A percentile compares a stretch with the other conserved stretches of the same genome.
phyloP scores from a whole-genome alignment of 2,329 filamentous ascomycete genomes.

The Paecilomyces fulvus region DNA sequence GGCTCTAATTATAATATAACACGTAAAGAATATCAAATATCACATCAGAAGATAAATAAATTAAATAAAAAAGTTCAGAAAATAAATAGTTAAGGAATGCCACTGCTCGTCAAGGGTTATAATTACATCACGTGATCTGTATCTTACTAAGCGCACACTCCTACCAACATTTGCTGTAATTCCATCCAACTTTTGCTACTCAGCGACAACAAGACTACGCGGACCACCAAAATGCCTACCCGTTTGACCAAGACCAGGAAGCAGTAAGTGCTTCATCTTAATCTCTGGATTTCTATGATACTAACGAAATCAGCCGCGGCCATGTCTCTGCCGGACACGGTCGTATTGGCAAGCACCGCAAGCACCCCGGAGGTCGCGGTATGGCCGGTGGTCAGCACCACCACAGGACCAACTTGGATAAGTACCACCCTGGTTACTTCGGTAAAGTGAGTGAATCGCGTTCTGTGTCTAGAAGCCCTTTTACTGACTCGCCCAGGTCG shows the following conservation, averaged over 20 bases:
- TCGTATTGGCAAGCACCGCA: conserved; percentile 98
- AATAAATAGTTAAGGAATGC: neutral
- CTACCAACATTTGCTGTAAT: neutral
- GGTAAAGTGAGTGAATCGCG: conserved; percentile 53
- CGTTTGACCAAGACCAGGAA: conserved; percentile 44
- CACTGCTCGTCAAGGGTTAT: neutral
- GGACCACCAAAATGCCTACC: conserved; percentile 37
- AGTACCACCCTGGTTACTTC: conserved; percentile 99
- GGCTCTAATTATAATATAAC: too few species aligned
- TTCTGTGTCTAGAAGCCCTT: neutral
- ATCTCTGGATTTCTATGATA: neutral
- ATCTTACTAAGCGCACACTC: neutral
- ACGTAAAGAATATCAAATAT: too few species aligned
- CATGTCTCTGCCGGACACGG: conserved; percentile 98
- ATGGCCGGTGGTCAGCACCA: conserved; percentile 99
- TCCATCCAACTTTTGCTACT: neutral
- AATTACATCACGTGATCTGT: neutral
- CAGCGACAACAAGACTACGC: neutral
- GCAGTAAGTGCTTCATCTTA: conserved; percentile 10
- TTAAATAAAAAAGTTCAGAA: neutral
- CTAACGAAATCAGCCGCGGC: conserved; percentile 53
- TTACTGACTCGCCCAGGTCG: conserved; percentile 44
- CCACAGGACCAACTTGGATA: conserved; percentile 86
- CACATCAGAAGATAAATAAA: neutral
- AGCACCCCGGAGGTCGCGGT: conserved; percentile 72